Base-by-base conservation (phyloP, 805 yeast genomes). In the Metschnikowia sp. region DNA sequence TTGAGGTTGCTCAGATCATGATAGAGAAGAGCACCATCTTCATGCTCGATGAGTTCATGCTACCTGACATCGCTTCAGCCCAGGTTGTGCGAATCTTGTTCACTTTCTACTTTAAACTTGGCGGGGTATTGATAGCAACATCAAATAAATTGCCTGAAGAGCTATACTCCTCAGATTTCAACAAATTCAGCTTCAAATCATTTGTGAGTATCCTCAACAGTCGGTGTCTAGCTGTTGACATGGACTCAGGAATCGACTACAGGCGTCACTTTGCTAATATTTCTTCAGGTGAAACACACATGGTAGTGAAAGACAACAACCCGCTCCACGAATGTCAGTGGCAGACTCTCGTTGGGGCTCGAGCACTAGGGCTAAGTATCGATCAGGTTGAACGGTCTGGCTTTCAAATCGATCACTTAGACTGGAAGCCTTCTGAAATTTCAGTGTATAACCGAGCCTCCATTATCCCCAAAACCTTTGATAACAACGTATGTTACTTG, bases 21-120 rank as follows among this genome's bases (percentile, higher is more conserved):
- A 76, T 84, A 30, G 62, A 67, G 11, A 74, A 72, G 49, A 80
- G 76, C 57, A 82, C 88, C 1, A 69, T 85, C 11, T 62, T 85
- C 49, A 70, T 84, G 62, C 63, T 85, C 36, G 91, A 85, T 60
- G 91, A 86, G 61, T 85, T 85, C 65, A 83, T 84, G 86, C 60
- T 85, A 30, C 91, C 91, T 0, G 91, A 85, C 59, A 73, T 86
- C 33, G 87, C 89, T 0, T 77, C 86, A 19, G 90, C 88, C 1
- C 84, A 83, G 56, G 82, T 85, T 33, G 68, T 85, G 47, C 80
- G 82, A 60, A 72, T 82, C 11, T 63, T 85, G 42, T 83, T 85
- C 63, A 81, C 85, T 0, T 83, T 79, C 60, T 85, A 79, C 65
- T 84, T 85, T 69, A 83, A 81, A 55, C 61, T 85, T 10, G 91